Evolutionary conservation across 352 stramenopile species (phyloP).

Genomic region (Pythium guiyangense): DNA sequence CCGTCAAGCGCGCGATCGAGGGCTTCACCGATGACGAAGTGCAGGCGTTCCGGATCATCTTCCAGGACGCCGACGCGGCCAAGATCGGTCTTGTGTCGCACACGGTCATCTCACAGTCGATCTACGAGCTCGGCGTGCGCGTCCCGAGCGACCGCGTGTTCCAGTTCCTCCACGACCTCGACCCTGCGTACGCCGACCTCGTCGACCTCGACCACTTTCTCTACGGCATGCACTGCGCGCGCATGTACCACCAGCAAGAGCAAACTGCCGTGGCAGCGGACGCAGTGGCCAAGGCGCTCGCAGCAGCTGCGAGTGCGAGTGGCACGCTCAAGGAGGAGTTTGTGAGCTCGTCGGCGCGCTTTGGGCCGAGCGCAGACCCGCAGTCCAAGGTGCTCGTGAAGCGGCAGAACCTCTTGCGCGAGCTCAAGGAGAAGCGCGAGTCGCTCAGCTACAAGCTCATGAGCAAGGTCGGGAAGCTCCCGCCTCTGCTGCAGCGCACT

Average conservation of each 20-base stretch:
- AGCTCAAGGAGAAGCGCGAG: conserved; percentile 67
- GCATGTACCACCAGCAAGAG: conserved; percentile 55
- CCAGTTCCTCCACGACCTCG: conserved; percentile 40
- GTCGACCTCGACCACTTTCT: conserved; percentile 82
- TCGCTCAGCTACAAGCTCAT: conserved; percentile 66
- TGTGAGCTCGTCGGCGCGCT: conserved; percentile 51
- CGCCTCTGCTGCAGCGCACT: conserved; percentile 34
- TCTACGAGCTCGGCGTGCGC: conserved; percentile 68
- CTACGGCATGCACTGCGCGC: conserved; percentile 77
- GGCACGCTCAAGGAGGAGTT: conserved; percentile 29
- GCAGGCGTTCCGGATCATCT: conserved; percentile 58
- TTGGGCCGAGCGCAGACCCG: conserved; percentile 46
- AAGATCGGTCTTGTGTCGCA: conserved; percentile 64
- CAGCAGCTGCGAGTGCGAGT: conserved; percentile 2
- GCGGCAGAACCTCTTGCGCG: conserved; percentile 65
- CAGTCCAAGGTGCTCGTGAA: conserved; percentile 56
- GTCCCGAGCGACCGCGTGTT: conserved; percentile 43
- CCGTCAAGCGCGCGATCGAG: conserved; percentile 46
- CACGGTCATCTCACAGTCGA: conserved; percentile 57
- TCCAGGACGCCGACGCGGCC: conserved; percentile 52
- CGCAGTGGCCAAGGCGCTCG: conserved; percentile 1
- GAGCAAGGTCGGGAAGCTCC: conserved; percentile 50
- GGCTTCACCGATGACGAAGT: conserved; percentile 66
- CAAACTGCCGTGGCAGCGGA: conserved; percentile 16
- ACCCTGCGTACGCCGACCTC: conserved; percentile 68